Evolutionary conservation across 345 rosid species (phyloP), one percentile per base, ranked within the genome.

Genomic region (Mercurialis annua): DNA sequence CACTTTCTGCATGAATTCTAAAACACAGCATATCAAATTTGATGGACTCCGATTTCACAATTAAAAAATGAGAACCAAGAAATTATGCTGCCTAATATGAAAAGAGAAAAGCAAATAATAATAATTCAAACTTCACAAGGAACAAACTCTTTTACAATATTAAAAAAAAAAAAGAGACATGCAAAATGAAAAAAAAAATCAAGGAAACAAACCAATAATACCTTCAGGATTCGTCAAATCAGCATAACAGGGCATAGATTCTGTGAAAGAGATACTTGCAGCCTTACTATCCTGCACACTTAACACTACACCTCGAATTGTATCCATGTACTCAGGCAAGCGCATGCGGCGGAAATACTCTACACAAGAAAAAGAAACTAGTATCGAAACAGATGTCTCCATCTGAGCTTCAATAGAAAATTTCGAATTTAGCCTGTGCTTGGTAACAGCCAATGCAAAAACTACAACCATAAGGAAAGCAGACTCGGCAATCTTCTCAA

Each of bases 401-500:
- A 84, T 82, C 83, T 78, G 83, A 70, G 72, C 73, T 74, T 85
- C 92, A 67, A 58, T 51, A 38, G 88, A 74, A 68, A 80, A 81
- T 54, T 71, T 78, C 42, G 84, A 71, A 66, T 78, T 89, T 48
- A 73, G 74, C 71, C 76, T 84, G 24, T 86, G 90, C 77, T 88
- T 94, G 1, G 88, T 82, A 65, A 89, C 98, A 61, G 90, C 79
- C 65, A 85, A 71, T 62, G 97, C 77, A 73, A 89, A 94, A 71
- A 91, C 80, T 1, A 81, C 98, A 63, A 89, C 86, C 99, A 91
- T 87, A 65, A 91, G 93, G 74, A 91, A 94, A 65, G 93, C 87
- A 74, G 96, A 89, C 75, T 89, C 97, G 1, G 95, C 90, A 73
- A 91, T 82, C 79, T 87, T 89, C 81, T 91, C 97, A 69, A 89